A percentile compares a stretch with the other conserved stretches of the same genome.
Evolutionary conservation across 805 yeast species (phyloP).

Genomic region (Candida hispaniensis): DNA sequence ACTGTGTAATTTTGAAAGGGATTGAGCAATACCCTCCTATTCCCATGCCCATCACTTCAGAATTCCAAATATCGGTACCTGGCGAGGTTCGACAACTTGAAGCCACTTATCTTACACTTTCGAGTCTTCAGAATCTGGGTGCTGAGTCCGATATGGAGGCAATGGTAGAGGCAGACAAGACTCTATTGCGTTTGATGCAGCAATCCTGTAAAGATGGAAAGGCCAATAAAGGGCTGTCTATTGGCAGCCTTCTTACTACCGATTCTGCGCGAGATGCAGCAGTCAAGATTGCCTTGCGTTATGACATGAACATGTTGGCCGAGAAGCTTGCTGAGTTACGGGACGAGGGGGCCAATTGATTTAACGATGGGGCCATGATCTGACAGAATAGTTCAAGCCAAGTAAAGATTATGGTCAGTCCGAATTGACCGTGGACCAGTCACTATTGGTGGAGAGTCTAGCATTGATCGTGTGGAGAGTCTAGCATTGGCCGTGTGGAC

Average conservation of each 20-base stretch:
- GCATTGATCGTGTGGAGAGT: no score
- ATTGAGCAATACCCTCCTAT: slow-evolving; percentile 56
- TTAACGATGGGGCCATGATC: no score
- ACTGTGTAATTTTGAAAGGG: slow-evolving; percentile 67
- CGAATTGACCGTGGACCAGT: no score
- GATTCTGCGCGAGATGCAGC: slow-evolving; percentile 81
- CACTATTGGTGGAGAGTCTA: no score
- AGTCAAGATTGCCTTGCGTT: slow-evolving; percentile 67
- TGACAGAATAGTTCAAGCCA: no score
- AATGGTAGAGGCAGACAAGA: slow-evolving; percentile 56
- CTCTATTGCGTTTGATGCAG: slow-evolving; percentile 67
- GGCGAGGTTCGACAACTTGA: slow-evolving; percentile 29
- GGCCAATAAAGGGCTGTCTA: slow-evolving; percentile 52
- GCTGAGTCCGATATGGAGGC: slow-evolving; percentile 31
- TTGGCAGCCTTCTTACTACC: slow-evolving; percentile 58
- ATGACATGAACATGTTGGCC: slow-evolving; percentile 43
- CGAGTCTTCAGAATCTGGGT: slow-evolving; percentile 24
- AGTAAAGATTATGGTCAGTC: no score
- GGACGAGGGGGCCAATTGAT: slow-evolving; percentile 32
- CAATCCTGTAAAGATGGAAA: slow-evolving; percentile 59
- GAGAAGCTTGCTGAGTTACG: slow-evolving; percentile 44
- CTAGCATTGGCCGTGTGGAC: no score
- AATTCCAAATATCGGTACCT: slow-evolving; percentile 62
- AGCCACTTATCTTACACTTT: slow-evolving; percentile 23
- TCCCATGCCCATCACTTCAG: slow-evolving; percentile 79